Percentiles rank a stretch among this genome's conserved stretches.
These are phyloP conservation scores for Mucor racemosus DNA, from an alignment of 371 early-diverging fungal species.

Conservation along the genomic window DNA sequence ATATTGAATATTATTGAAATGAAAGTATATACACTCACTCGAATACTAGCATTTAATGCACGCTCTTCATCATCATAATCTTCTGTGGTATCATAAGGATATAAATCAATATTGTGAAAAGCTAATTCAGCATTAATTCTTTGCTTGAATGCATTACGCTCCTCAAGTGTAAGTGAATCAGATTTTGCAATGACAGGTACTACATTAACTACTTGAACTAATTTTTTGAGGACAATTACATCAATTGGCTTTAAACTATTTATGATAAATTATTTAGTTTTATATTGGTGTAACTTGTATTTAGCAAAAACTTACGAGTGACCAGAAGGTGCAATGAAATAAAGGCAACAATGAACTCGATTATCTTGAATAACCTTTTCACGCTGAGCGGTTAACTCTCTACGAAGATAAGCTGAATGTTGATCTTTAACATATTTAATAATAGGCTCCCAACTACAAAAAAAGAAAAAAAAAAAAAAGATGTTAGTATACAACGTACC, in stretches of 20 bases:
- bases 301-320: slow-evolving; percentile 58
- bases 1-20: too few species aligned
- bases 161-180: slow-evolving; percentile 81
- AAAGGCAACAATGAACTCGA: slow-evolving; percentile 81
- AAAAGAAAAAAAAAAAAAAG: too few species aligned
- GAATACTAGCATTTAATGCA: slow-evolving; percentile 76
- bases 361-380: slow-evolving; percentile 86
- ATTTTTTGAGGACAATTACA: slow-evolving; percentile 72
- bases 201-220: slow-evolving; percentile 77
- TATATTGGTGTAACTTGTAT: neutral
- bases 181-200: slow-evolving; percentile 91
- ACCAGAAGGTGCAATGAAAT: slow-evolving; percentile 78
- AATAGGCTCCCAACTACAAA: slow-evolving; percentile 90
- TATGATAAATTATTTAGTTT: slow-evolving; percentile 11
- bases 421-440: slow-evolving; percentile 93
- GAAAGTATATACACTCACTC: slow-evolving; percentile 26
- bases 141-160: slow-evolving; percentile 74
- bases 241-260: slow-evolving; percentile 78
- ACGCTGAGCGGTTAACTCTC: slow-evolving; percentile 84
- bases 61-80: slow-evolving; percentile 83
- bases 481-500: too few species aligned
- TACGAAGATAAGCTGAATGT: slow-evolving; percentile 87
- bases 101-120: slow-evolving; percentile 89
- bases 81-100: slow-evolving; percentile 70
- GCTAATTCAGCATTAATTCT: slow-evolving; percentile 89